Evolutionary conservation across 441 rosid species (phyloP), one percentile per base, ranked within the genome.

Genomic region (Aquilaria agallochum): DNA sequence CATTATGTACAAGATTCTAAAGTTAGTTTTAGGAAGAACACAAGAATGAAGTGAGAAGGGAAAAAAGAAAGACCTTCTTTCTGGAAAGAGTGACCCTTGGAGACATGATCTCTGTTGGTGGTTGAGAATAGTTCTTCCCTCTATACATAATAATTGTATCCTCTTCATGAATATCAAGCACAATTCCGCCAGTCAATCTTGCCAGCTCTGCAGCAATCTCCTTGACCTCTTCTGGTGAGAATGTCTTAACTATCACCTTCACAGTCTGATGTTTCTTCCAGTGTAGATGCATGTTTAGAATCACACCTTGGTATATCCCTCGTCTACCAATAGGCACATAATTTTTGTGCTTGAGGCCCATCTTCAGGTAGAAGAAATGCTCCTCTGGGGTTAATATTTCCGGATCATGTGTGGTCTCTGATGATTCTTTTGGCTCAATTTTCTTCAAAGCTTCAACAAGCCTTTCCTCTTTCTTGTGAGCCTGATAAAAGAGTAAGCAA

Each of bases 251-350:
- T 14, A 86, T 70, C 60, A 92, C 99, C 78, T 92, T 67, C 58
- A 95, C 50, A 12, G 97, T 89, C 75, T 95, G 97, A 76, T 89
- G 98, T 68, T 92, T 95, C 93, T 92, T 92, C 99, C 98, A 95
- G 66, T 92, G 99, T 79, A 95, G 83, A 73, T 95, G 98, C 99
- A 95, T 95, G 75, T 95, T 95, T 56, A 95, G 76, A 69, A 92
- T 92, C 55, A 95, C 98, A 66, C 99, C 96, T 68, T 95, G 97
- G 81, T 89, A 95, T 45, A 95, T 83, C 40, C 99, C 98, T 13
- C 96, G 72, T 64, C 96, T 85, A 52, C 97, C 97, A 2, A 95
- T 81, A 0, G 99, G 98, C 45, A 95, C 99, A 14, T 95, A 92
- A 47, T 95, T 89, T 80, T 89, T 95, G 74, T 90, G 78, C 87